Conservation (phyloP, 192 early-diverging fungal genomes). For the Rhizophagus prolifer region DNA sequence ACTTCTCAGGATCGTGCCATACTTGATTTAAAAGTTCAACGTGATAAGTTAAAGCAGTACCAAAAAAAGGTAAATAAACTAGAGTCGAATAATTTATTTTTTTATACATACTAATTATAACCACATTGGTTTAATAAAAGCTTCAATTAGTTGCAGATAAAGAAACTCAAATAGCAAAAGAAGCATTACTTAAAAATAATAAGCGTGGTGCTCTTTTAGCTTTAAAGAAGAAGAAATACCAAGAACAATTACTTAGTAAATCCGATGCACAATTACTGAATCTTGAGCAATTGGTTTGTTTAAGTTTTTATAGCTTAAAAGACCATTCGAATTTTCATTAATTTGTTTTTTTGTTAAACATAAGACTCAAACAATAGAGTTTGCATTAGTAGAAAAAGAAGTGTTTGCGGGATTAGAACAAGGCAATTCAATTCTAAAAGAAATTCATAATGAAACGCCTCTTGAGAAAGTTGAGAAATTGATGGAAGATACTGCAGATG, state of each 20-base stretch:
- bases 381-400: conserved; percentile 87
- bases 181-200: conserved; percentile 71
- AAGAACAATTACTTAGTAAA: conserved; percentile 82
- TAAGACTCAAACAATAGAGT: conserved; percentile 84
- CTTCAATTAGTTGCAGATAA: conserved; percentile 76
- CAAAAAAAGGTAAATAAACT: conserved; percentile 72
- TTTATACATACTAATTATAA: not conserved
- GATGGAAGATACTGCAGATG: conserved; percentile 96
- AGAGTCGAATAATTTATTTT: not conserved
- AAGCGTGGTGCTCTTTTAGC: conserved; percentile 84
- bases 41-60: conserved; percentile 91
- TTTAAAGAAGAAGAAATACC: conserved; percentile 94
- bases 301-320: no score
- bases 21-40: conserved; percentile 92
- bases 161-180: conserved; percentile 78
- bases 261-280: conserved; percentile 87
- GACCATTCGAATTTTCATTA: not conserved
- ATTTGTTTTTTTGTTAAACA: not conserved
- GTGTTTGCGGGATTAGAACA: conserved; percentile 80
- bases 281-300: conserved; percentile 79
- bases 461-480: conserved; percentile 90
- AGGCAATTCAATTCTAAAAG: conserved; percentile 84
- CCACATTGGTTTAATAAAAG: conserved; percentile 40
- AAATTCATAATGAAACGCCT: conserved; percentile 82
- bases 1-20: conserved; percentile 91